Conservation (phyloP, 306 rosid genomes). For the Gastrolobium villosum region DNA sequence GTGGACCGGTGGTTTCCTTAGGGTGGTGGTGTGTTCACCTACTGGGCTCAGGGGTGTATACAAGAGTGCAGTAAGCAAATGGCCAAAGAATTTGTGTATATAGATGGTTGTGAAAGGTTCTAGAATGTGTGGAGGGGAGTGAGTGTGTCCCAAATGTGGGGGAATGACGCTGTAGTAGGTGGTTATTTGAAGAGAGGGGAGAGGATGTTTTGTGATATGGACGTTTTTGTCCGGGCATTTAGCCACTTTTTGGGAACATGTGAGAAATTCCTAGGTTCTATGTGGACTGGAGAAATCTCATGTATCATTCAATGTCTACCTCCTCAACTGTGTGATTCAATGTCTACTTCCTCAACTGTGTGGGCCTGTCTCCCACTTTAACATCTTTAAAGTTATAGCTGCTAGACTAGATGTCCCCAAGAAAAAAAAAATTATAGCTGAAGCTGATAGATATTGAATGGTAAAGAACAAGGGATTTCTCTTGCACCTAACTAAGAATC, state of each 20-base stretch:
- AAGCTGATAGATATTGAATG: conserved; percentile 17
- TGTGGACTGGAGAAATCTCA: neutral
- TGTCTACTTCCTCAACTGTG: neutral
- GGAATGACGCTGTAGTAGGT: too few relatives aligned
- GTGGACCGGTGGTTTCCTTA: too few relatives aligned
- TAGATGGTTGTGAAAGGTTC: too few relatives aligned
- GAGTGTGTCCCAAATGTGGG: too few relatives aligned
- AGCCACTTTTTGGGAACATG: neutral
- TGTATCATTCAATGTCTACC: neutral
- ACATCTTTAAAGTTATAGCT: neutral
- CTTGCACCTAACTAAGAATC: neutral
- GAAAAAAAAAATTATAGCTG: neutral
- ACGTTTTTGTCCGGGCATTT: neutral
- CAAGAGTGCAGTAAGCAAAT: too few relatives aligned
- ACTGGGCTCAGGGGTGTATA: too few relatives aligned
- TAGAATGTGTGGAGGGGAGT: too few relatives aligned
- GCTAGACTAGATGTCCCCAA: neutral
- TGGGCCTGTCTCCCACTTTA: neutral
- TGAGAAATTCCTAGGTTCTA: neutral
- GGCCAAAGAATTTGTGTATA: too few relatives aligned
- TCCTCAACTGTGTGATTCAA: neutral
- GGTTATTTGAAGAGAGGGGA: too few relatives aligned
- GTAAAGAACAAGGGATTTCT: neutral
- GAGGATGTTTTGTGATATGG: too few relatives aligned
- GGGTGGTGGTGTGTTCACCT: too few relatives aligned